These are phyloP conservation scores for Pichia nanzhaoensis DNA, from an alignment of 805 yeast species.

Conservation along the genomic window DNA sequence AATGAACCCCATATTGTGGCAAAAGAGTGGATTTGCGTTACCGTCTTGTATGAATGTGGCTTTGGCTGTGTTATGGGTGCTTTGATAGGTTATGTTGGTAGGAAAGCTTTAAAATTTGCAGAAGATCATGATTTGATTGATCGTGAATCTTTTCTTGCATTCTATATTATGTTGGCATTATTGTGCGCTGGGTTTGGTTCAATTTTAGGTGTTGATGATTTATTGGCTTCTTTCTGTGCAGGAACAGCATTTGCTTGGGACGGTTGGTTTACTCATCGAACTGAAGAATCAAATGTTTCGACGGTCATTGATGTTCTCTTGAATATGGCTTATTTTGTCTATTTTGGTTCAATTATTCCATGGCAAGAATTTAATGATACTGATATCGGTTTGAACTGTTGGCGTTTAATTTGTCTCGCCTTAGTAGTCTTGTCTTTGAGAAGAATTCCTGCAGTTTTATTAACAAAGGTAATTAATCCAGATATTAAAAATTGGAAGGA, in stretches of 20 bases:
- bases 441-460: constrained; percentile 50
- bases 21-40: constrained; percentile 54
- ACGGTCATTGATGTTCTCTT: constrained; percentile 59
- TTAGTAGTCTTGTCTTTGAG: constrained; percentile 44
- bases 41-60: constrained; percentile 56
- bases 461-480: constrained; percentile 51
- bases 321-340: constrained; percentile 61
- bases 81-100: constrained; percentile 43
- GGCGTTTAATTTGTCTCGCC: constrained; percentile 49
- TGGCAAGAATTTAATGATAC: constrained; percentile 55
- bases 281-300: constrained; percentile 57
- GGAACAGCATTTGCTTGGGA: constrained; percentile 73
- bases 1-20: constrained; percentile 46
- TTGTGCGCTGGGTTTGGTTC: constrained; percentile 58
- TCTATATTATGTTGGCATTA: constrained; percentile 48
- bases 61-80: constrained; percentile 51
- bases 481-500: constrained; percentile 60
- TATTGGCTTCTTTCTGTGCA: constrained; percentile 65
- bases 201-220: constrained; percentile 63
- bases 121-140: constrained; percentile 49
- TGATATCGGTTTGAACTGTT: constrained; percentile 39
- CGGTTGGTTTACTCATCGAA: constrained; percentile 54
- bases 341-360: constrained; percentile 65
- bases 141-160: constrained; percentile 51
- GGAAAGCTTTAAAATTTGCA: constrained; percentile 47